A percentile compares a stretch with the other conserved stretches of the same genome.
Evolutionary conservation across 2,329 filamentous ascomycete genomes (phyloP).

Genomic region (Trichoderma endophyticum): DNA sequence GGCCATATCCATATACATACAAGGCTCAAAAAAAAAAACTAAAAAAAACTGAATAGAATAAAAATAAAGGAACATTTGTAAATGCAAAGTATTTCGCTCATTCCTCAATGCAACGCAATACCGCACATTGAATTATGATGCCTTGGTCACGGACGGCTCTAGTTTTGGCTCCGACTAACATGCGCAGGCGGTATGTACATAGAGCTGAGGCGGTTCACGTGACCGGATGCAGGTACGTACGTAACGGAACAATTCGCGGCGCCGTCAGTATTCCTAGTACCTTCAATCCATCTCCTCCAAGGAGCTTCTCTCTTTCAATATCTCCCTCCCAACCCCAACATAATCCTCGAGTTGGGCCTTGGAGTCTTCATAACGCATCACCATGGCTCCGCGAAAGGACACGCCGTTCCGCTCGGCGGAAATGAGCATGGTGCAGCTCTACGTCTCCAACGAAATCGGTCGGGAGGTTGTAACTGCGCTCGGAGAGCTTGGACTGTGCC

Average conservation of each 20-base stretch:
- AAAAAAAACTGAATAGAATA: background rate
- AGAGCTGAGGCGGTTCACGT: conserved; percentile 26
- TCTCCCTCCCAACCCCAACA: conserved; percentile 24
- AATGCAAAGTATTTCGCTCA: background rate
- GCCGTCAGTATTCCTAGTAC: conserved; percentile 19
- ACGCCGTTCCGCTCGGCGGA: conserved; percentile 99
- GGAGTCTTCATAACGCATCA: conserved; percentile 31
- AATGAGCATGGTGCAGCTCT: conserved; percentile 99
- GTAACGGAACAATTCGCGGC: conserved; percentile 26
- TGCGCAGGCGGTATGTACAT: background rate
- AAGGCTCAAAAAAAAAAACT: background rate
- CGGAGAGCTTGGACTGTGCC: conserved; percentile 91
- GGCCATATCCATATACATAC: background rate
- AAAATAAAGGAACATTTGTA: background rate
- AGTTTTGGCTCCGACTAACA: conserved; percentile 8
- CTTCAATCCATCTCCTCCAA: background rate
- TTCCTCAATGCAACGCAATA: background rate
- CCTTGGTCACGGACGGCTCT: background rate
- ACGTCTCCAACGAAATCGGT: conserved; percentile 98
- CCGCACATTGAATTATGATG: background rate
- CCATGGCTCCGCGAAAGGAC: conserved; percentile 69
- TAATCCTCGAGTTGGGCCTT: conserved; percentile 29
- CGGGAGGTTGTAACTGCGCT: conserved; percentile 95
- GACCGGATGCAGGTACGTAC: conserved; percentile 19
- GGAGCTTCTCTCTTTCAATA: background rate